Conservation (phyloP, 495 filamentous ascomycete species). For the Daldinia decipiens region DNA sequence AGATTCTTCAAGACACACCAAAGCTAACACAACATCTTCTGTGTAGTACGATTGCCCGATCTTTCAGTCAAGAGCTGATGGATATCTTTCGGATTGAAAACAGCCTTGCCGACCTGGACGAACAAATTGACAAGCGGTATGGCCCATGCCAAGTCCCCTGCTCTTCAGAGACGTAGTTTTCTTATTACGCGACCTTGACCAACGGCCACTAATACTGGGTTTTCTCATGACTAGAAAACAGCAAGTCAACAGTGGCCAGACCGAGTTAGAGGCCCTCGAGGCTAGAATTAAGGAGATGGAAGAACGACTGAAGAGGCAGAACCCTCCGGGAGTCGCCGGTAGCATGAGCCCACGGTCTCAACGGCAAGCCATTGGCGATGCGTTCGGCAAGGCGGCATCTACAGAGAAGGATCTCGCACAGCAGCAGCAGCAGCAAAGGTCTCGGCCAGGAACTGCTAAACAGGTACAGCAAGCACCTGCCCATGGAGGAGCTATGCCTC, state of each 20-base stretch:
- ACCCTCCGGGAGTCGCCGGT: slow-evolving; percentile 31
- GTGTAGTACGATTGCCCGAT: slow-evolving; percentile 82
- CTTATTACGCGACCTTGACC: slow-evolving; percentile 5
- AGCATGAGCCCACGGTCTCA: slow-evolving; percentile 48
- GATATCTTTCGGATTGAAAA: slow-evolving; percentile 89
- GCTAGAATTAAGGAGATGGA: slow-evolving; percentile 85
- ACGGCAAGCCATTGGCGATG: slow-evolving; percentile 47
- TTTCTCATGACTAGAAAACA: slow-evolving; percentile 64
- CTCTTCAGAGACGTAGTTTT: neutral
- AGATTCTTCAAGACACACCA: neutral
- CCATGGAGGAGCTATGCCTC: slow-evolving; percentile 61
- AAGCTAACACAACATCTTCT: slow-evolving; percentile 23
- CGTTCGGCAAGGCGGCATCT: slow-evolving; percentile 44
- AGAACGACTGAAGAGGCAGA: slow-evolving; percentile 70
- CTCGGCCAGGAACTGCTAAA: slow-evolving; percentile 56
- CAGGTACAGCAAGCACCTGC: slow-evolving; percentile 57
- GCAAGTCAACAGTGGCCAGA: slow-evolving; percentile 72
- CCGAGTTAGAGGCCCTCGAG: slow-evolving; percentile 87
- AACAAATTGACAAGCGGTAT: slow-evolving; percentile 87
- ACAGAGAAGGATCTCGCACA: slow-evolving; percentile 46
- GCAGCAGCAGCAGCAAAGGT: slow-evolving; percentile 48
- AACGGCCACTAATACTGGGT: slow-evolving; percentile 26
- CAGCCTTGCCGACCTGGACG: slow-evolving; percentile 77
- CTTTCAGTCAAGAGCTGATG: slow-evolving; percentile 86
- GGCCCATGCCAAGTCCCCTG: slow-evolving; percentile 47